These are phyloP conservation scores for Pythium phragmitis DNA, from an alignment of 352 stramenopile genomes.

Conservation along the genomic window DNA sequence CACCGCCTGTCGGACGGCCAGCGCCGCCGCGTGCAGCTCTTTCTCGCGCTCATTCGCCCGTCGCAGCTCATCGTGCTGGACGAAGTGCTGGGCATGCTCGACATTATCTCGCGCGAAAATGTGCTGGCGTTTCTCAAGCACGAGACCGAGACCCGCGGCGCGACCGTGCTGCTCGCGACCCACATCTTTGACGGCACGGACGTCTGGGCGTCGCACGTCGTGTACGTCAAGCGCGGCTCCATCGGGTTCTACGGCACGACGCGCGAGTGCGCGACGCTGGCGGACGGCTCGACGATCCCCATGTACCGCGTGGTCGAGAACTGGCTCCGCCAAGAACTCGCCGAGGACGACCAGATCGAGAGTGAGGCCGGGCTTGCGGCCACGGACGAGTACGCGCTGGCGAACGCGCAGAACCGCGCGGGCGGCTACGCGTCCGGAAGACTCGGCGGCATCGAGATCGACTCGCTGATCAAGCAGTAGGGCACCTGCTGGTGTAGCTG, in stretches of 20 bases:
- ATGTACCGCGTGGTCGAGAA: slow-evolving; percentile 92
- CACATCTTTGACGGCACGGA: slow-evolving; percentile 99
- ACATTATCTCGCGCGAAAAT: slow-evolving; percentile 95
- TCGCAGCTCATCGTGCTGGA: slow-evolving; percentile 98
- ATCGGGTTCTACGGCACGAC: slow-evolving; percentile 60
- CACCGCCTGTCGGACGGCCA: slow-evolving; percentile 82
- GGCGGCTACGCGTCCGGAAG: slow-evolving; percentile 71
- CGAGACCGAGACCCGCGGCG: slow-evolving; percentile 55
- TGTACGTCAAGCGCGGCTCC: slow-evolving; percentile 84
- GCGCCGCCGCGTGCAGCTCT: slow-evolving; percentile 93
- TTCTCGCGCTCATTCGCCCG: slow-evolving; percentile 94
- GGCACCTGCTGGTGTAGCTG: no score
- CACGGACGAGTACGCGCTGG: slow-evolving; percentile 46
- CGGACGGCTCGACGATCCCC: slow-evolving; percentile 58
- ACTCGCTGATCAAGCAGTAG: slow-evolving; percentile 10
- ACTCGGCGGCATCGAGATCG: slow-evolving; percentile 60
- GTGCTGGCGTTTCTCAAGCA: slow-evolving; percentile 92
- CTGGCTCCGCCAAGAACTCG: slow-evolving; percentile 92
- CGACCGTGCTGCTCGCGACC: slow-evolving; percentile 79
- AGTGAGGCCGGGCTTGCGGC: slow-evolving; percentile 44
- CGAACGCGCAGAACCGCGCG: slow-evolving; percentile 73
- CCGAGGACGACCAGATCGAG: slow-evolving; percentile 70
- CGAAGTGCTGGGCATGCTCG: slow-evolving; percentile 97
- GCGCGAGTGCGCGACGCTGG: slow-evolving; percentile 68
- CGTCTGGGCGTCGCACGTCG: slow-evolving; percentile 93